These are phyloP conservation scores for Cordyceps sp. DNA, from an alignment of 2,329 filamentous ascomycete species.

Conservation along the genomic window DNA sequence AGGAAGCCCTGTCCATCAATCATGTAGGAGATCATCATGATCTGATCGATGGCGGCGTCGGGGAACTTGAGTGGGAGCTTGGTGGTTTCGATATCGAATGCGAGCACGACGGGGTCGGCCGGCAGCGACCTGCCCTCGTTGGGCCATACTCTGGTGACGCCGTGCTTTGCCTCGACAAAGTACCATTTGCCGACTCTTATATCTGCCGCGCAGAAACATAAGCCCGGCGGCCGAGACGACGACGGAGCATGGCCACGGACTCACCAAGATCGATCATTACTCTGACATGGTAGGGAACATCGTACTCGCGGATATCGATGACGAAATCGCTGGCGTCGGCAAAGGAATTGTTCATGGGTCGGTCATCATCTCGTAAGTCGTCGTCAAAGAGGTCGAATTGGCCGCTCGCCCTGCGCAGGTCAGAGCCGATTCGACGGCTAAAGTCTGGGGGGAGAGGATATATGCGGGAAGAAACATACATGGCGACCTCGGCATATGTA, in stretches of 20 bases:
- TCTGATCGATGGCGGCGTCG: constrained; percentile 82
- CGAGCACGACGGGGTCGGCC: constrained; percentile 93
- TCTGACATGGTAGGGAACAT: constrained; percentile 97
- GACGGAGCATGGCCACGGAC: constrained; percentile 2
- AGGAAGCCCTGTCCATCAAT: constrained; percentile 96
- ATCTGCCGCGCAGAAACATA: constrained; percentile 33
- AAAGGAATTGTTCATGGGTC: constrained; percentile 58
- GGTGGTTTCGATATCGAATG: constrained; percentile 97
- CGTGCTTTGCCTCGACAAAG: constrained; percentile 84
- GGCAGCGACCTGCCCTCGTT: constrained; percentile 78
- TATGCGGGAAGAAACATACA: no score
- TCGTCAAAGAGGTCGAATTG: constrained; percentile 95
- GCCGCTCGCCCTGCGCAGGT: constrained; percentile 44
- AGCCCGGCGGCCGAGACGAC: neutral
- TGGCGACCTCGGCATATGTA: constrained; percentile 90
- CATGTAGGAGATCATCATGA: constrained; percentile 99
- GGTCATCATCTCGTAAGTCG: constrained; percentile 63
- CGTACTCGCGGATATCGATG: constrained; percentile 96
- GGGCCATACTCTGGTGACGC: constrained; percentile 64
- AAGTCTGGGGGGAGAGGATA: no score
- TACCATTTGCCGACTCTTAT: constrained; percentile 97
- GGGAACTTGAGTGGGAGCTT: constrained; percentile 95
- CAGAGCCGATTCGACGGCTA: constrained; percentile 4
- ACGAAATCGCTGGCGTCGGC: constrained; percentile 91
- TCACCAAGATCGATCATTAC: constrained; percentile 87